Evolutionary conservation across 2,329 filamentous ascomycete species (phyloP), one percentile per base, ranked within the genome.

Genomic region (Dactylonectria estremocensis): DNA sequence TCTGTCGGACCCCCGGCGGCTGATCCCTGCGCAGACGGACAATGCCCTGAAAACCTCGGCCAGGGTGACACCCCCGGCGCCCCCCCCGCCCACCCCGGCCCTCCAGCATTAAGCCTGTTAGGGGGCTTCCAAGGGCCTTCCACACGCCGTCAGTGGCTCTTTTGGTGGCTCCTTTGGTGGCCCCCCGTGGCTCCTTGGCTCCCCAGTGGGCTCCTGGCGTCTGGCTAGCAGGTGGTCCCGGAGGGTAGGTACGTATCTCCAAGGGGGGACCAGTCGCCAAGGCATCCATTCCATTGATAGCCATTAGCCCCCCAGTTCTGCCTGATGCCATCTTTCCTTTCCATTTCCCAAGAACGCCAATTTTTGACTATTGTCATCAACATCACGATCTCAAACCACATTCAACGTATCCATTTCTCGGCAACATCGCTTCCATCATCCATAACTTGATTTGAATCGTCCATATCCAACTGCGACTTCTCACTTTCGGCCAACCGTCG

Each of bases 201-300:
- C 74, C 62, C 43, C 64, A 73, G 71, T 72, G 69, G 64, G 67
- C 55, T 60, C 52, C 54, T 46, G 52, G 50, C 54, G 49, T 64
- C 56, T 57, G 64, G n/a, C 54, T 40, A 50, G 52, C 63, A 66
- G 64, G 43, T 60, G 53, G 57, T 43, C 49, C 61, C 57, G 28
- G 31, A 49, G 22, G 64, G 60, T 28, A 28, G 24, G 24, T 67
- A 69, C 64, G 60, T 66, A 66, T 46, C 64, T 58, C 68, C 69
- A 61, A 52, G 64, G 64, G 58, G 63, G 56, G 24, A n/a, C 22
- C 64, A 22, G 46, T 24, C 40, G 46, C 67, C 72, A 76, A 78
- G 75, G 76, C 77, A 76, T 58, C 73, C 73, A 71, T 75, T 73
- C 74, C 78, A 77, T 79, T 78, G 76, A 79, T 77, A 80, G 77